Evolutionary conservation across 768 basidiomycete genomes (phyloP).

Genomic region (Trametes maxima): DNA sequence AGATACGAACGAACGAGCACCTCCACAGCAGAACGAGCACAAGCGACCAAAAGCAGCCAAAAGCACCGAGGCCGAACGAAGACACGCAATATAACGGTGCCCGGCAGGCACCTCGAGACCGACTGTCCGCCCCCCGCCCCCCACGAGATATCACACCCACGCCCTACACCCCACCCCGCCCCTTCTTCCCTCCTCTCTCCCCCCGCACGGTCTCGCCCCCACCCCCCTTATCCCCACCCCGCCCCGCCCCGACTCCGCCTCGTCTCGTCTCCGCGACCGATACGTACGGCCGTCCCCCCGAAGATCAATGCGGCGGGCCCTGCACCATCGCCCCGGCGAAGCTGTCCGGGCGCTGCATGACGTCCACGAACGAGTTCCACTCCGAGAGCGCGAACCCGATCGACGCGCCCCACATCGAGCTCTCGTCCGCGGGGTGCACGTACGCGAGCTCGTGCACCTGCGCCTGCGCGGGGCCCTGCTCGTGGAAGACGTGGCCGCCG

Average conservation of each 20-base stretch:
- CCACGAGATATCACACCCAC: neutral
- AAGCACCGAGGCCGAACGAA: neutral
- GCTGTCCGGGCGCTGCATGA: slow-evolving; percentile 51
- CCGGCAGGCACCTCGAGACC: neutral
- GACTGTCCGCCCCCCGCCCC: neutral
- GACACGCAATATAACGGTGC: neutral
- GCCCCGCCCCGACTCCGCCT: neutral
- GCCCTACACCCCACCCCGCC: neutral
- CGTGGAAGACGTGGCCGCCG: slow-evolving; percentile 2
- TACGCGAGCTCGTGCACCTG: slow-evolving; percentile 17
- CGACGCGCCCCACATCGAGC: slow-evolving; percentile 73
- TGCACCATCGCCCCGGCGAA: slow-evolving; percentile 13
- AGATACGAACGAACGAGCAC: neutral
- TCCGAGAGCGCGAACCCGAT: slow-evolving; percentile 77
- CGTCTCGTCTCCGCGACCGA: neutral
- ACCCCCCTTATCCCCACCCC: neutral
- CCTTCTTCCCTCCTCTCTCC: neutral
- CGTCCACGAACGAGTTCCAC: slow-evolving; percentile 69
- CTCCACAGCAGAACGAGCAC: neutral
- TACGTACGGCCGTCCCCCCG: neutral
- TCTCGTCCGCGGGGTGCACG: slow-evolving; percentile 59
- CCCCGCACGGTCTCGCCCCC: neutral
- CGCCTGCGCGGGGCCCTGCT: neutral
- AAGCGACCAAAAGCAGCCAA: neutral
- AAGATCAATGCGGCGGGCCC: slow-evolving; percentile 16